Percentiles rank a stretch among this genome's conserved stretches.
Conservation (phyloP, 129 eudicot genomes). For the Gnaphalium uliginosum region DNA sequence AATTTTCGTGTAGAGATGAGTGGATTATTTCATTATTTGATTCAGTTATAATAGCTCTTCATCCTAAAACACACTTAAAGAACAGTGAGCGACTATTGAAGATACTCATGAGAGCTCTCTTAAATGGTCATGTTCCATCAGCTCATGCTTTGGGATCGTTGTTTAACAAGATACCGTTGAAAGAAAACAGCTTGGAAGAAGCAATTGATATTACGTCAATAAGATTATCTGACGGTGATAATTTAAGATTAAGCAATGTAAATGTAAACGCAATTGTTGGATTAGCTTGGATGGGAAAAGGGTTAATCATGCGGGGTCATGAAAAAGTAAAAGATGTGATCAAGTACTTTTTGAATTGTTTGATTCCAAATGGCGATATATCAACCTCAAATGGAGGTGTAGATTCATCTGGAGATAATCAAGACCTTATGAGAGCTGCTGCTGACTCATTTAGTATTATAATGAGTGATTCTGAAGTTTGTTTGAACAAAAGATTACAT, state of each 20-base stretch:
- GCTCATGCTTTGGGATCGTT: constrained; percentile 97
- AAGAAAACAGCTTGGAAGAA: constrained; percentile 53
- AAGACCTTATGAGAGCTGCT: constrained; percentile 50
- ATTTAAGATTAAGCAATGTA: constrained; percentile 33
- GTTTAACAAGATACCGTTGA: constrained; percentile 65
- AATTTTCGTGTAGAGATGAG: constrained; percentile 49
- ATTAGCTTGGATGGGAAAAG: constrained; percentile 93
- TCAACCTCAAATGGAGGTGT: constrained; percentile 23
- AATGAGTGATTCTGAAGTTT: constrained; percentile 78
- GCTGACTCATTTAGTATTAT: constrained; percentile 82
- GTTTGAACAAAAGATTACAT: constrained; percentile 73
- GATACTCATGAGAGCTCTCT: constrained; percentile 45
- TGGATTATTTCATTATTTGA: constrained; percentile 79
- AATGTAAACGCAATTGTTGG: constrained; percentile 51
- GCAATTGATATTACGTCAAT: constrained; percentile 53
- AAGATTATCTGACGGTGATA: constrained; percentile 22
- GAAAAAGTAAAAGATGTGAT: constrained; percentile 76
- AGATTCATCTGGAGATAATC: constrained; percentile 28
- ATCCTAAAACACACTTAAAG: constrained; percentile 57
- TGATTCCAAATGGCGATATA: constrained; percentile 32
- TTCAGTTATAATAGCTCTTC: constrained; percentile 72
- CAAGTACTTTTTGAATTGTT: constrained; percentile 51
- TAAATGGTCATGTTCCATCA: constrained; percentile 62
- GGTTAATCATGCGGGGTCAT: constrained; percentile 90
- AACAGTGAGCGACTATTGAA: constrained; percentile 41